phyloP scores from a whole-genome alignment of 345 rosid species.

The Sisymbrium irio region DNA sequence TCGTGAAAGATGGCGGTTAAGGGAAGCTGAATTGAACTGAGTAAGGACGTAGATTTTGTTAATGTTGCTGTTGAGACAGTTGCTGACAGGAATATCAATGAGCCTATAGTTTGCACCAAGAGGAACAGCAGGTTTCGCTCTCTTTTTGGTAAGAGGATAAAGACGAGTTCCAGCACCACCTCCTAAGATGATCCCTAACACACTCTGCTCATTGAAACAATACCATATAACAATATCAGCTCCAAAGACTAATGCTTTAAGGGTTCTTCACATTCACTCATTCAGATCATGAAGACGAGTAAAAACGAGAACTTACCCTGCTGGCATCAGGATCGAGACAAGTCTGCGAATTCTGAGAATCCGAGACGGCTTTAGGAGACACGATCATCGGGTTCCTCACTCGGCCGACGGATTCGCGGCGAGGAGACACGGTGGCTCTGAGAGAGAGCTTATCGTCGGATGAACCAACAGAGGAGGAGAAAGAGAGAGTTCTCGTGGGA shows the following conservation, averaged over 20 bases:
- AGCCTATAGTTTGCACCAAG: slow-evolving; percentile 93
- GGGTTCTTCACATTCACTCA: no score
- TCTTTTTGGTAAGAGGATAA: slow-evolving; percentile 91
- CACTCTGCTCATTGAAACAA: slow-evolving; percentile 55
- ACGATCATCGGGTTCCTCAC: slow-evolving; percentile 44
- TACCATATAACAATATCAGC: not conserved
- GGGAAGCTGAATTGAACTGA: slow-evolving; percentile 91
- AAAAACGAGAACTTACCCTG: slow-evolving; percentile 49
- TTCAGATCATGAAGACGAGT: not conserved
- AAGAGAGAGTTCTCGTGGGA: slow-evolving; percentile 37
- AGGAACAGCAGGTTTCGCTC: slow-evolving; percentile 97
- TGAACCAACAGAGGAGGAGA: slow-evolving; percentile 47
- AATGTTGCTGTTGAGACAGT: slow-evolving; percentile 84
- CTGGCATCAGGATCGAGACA: slow-evolving; percentile 99
- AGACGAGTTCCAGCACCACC: slow-evolving; percentile 97
- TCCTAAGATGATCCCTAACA: slow-evolving; percentile 87
- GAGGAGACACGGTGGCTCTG: slow-evolving; percentile 3
- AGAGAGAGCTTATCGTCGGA: slow-evolving; percentile 45
- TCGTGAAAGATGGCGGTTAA: slow-evolving; percentile 87
- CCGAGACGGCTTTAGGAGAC: slow-evolving; percentile 87
- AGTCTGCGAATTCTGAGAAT: slow-evolving; percentile 82
- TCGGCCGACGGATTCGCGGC: slow-evolving; percentile 1
- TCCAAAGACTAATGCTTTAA: not conserved
- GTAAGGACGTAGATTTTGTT: slow-evolving; percentile 93
- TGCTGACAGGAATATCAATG: slow-evolving; percentile 95